Percentiles rank a stretch among this genome's conserved stretches.
Evolutionary conservation across 331 rosid species (phyloP).

Genomic region (Quercus phellos): DNA sequence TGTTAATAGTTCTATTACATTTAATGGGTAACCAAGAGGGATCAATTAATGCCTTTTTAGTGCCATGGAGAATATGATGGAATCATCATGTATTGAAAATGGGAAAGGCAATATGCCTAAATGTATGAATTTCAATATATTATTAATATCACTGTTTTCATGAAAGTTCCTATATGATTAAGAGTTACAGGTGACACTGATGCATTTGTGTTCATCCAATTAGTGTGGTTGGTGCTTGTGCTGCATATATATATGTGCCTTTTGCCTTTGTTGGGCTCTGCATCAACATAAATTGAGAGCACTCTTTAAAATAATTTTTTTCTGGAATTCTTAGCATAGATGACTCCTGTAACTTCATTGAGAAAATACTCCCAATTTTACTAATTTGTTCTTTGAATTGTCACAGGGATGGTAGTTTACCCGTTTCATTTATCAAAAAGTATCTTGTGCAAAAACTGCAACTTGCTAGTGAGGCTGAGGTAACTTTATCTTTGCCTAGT

Average conservation of each 20-base stretch:
- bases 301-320: too few species aligned
- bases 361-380: neutral
- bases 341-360: neutral
- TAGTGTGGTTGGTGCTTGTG: neutral
- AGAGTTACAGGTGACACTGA: neutral
- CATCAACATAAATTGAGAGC: too few species aligned
- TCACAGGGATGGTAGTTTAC: constrained; percentile 44
- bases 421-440: constrained; percentile 42
- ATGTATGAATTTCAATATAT: neutral
- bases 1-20: too few species aligned
- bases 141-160: neutral
- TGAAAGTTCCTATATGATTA: neutral
- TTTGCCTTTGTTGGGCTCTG: neutral
- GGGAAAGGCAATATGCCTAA: neutral
- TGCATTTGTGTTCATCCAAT: neutral
- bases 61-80: neutral
- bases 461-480: constrained; percentile 61
- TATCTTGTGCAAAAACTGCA: constrained; percentile 45
- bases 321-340: too few species aligned
- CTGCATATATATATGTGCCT: neutral
- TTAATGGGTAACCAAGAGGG: neutral
- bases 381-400: constrained; percentile 9
- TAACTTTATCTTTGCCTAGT: constrained; percentile 15
- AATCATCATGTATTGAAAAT: neutral
- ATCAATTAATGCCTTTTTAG: neutral